phyloP scores from a whole-genome alignment of 2,329 filamentous ascomycete species.

The Monosporascus ibericus region DNA sequence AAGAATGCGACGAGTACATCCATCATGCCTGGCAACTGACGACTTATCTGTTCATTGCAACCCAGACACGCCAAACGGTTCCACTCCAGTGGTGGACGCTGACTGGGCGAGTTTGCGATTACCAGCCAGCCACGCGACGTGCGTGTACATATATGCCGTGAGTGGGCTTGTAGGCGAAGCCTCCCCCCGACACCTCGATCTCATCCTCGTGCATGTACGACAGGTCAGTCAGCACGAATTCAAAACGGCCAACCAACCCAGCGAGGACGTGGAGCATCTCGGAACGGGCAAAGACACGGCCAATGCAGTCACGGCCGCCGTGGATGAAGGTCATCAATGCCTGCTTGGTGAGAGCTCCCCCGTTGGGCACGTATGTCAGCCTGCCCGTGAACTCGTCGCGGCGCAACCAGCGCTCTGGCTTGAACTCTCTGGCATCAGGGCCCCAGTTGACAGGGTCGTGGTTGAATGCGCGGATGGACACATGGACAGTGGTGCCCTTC shows the following conservation, averaged over 20 bases:
- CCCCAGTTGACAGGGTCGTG: slow-evolving; percentile 58
- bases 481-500: slow-evolving; percentile 50
- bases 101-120: too few relatives aligned
- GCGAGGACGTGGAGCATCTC: slow-evolving; percentile 54
- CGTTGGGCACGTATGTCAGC: slow-evolving; percentile 4
- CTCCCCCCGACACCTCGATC: slow-evolving; percentile 9
- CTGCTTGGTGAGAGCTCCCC: slow-evolving; percentile 47
- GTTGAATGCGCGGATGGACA: slow-evolving; percentile 60
- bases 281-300: slow-evolving; percentile 62
- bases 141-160: slow-evolving; percentile 7
- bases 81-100: too few relatives aligned
- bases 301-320: slow-evolving; percentile 48
- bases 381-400: slow-evolving; percentile 8
- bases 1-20: too few relatives aligned
- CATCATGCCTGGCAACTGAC: too few relatives aligned
- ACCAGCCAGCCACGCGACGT: too few relatives aligned
- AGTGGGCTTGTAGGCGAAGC: slow-evolving; percentile 7
- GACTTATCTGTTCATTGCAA: too few relatives aligned
- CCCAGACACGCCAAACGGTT: too few relatives aligned
- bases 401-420: slow-evolving; percentile 51
- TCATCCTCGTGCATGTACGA: slow-evolving; percentile 8
- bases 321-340: slow-evolving; percentile 52
- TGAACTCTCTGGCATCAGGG: slow-evolving; percentile 52
- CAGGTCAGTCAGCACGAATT: slow-evolving; percentile 9
- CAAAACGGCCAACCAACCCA: slow-evolving; percentile 9